A percentile compares a stretch with the other conserved stretches of the same genome.
Conservation (phyloP, 768 basidiomycete genomes). For the Solioccasus polychromus region DNA sequence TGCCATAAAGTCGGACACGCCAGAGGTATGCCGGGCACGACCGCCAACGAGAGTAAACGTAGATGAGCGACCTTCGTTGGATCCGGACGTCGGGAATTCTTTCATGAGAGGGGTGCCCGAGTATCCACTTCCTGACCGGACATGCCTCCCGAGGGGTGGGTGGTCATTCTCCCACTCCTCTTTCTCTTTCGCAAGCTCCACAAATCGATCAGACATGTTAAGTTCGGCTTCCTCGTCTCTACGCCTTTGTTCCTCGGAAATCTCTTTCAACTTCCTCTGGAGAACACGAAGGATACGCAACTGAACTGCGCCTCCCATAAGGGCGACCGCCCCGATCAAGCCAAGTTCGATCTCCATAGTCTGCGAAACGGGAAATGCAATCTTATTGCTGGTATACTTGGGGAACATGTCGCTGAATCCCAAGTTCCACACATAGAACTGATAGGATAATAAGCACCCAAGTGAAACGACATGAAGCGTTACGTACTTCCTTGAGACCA, state of each 20-base stretch:
- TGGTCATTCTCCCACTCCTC: conserved; percentile 88
- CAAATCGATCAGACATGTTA: conserved; percentile 68
- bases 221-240: conserved; percentile 75
- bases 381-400: conserved; percentile 63
- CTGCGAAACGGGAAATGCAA: conserved; percentile 80
- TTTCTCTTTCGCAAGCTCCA: conserved; percentile 62
- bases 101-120: conserved; percentile 69
- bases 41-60: conserved; percentile 49
- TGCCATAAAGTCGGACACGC: conserved; percentile 70
- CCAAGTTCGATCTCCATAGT: conserved; percentile 94
- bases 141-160: conserved; percentile 58
- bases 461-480: neutral
- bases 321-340: conserved; percentile 74
- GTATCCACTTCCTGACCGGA: conserved; percentile 58
- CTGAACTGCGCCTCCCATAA: conserved; percentile 90
- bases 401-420: conserved; percentile 82
- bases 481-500: conserved; percentile 83
- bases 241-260: conserved; percentile 68
- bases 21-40: conserved; percentile 61
- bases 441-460: conserved; percentile 13
- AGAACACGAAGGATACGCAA: conserved; percentile 81
- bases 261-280: conserved; percentile 75
- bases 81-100: conserved; percentile 52
- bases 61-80: conserved; percentile 40
- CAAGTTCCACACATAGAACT: conserved; percentile 97